phyloP scores from a whole-genome alignment of 208 protist species.

The Leishmania lainsoni region DNA sequence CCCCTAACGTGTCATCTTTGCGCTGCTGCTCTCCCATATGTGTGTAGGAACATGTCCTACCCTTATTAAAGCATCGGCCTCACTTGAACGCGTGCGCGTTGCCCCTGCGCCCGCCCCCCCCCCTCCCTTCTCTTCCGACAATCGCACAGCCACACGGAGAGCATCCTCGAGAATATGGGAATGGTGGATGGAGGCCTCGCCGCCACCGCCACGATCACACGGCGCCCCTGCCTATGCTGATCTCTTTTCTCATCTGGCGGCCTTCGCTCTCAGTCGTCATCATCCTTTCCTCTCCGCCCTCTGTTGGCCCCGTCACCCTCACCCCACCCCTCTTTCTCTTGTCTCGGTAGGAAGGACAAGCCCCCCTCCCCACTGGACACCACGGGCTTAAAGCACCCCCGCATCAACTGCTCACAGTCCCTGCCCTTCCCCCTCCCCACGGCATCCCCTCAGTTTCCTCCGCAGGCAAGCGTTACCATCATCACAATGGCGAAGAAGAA shows the following conservation, averaged over 20 bases:
- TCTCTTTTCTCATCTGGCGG: not conserved
- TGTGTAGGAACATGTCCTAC: no score
- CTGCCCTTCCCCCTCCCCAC: not conserved
- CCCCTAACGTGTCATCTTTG: not conserved
- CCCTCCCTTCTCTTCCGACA: not conserved
- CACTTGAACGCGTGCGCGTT: not conserved
- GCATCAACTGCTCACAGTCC: not conserved
- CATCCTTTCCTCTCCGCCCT: not conserved
- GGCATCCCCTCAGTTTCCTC: not conserved
- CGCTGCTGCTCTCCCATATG: not conserved
- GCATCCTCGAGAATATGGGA: no score
- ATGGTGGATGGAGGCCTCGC: not conserved
- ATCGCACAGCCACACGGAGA: not conserved
- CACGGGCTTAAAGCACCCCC: not conserved
- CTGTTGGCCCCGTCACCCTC: not conserved
- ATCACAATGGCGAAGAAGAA: constrained; percentile 29
- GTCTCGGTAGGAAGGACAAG: not conserved
- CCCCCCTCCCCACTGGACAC: not conserved
- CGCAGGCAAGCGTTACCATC: not conserved
- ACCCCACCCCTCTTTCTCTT: not conserved
- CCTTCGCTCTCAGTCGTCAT: not conserved
- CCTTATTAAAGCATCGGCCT: no score
- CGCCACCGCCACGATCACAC: not conserved
- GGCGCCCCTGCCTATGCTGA: not conserved
- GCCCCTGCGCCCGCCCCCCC: not conserved